Evolutionary conservation across 2,329 filamentous ascomycete genomes (phyloP), one percentile per base, ranked within the genome.

Genomic region (Pseudogymnoascus sp.): DNA sequence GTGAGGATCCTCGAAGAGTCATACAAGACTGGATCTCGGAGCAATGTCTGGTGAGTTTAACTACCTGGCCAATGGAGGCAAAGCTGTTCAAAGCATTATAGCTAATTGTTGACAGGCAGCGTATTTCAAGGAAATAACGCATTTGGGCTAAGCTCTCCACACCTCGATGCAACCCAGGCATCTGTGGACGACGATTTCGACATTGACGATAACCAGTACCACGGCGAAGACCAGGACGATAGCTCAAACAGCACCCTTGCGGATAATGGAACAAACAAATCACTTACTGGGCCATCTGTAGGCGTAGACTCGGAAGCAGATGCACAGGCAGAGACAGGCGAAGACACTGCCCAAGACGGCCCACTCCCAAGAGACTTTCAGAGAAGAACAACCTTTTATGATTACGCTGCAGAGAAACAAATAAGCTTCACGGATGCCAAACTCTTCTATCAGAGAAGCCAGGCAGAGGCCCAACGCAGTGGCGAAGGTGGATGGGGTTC

Each of bases 361-460:
- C 83, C 87, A 79, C 77, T 87, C 8, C 77, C 78, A 21, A 78
- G 85, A 64, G 85, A 87, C 70, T 72, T 84, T 60, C 84, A 83
- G 35, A 81, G 81, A 64, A 87, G 87, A 72, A 96, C 92, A 7
- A 90, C 92, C 18, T 95, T 92, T 72, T 97, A 96, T 76, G 92
- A 97, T 74, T 91, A 93, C 70, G 88, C 93, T 60, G 89, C 90
- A 60, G 94, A 99, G 75, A 95, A 94, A 70, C 90, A 93, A 71
- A 89, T 96, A 86, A 95, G 88, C 71, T 92, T 96, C 74, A 87
- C 90, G 27, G 94, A 99, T 73, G 90, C 93, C 64, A 97, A 96
- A 75, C 82, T 97, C 65, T 96, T 97, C 77, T 99, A 96, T 74
- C 93, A 97, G 76, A 83, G 90, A 67, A 92, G 90, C 74, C 89